A percentile compares a stretch with the other conserved stretches of the same genome.
These are phyloP conservation scores for Alternaria ethzedia DNA, from an alignment of 2,329 filamentous ascomycete species.

Conservation along the genomic window DNA sequence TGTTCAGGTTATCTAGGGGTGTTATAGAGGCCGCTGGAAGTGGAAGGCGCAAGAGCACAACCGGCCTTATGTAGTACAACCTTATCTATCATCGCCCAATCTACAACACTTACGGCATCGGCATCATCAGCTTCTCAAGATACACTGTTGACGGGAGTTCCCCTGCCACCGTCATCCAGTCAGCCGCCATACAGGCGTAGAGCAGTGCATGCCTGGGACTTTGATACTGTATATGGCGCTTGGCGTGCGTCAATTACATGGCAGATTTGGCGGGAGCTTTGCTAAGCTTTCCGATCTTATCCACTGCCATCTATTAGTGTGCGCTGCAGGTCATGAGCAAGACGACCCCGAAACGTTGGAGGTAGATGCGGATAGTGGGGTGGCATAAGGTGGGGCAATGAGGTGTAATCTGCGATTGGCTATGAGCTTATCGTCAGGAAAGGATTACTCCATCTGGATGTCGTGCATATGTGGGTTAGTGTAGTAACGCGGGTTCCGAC, in stretches of 20 bases:
- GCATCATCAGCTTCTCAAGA: not conserved
- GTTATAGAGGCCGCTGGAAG: not conserved
- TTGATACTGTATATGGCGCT: not conserved
- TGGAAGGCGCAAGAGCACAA: not conserved
- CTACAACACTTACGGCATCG: not conserved
- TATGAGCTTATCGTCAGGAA: constrained; percentile 4
- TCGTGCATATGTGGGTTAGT: not conserved
- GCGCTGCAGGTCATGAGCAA: not conserved
- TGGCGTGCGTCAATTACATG: not conserved
- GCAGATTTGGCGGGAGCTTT: not conserved
- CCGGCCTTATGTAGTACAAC: not conserved
- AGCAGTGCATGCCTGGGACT: not conserved
- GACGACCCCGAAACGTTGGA: not conserved
- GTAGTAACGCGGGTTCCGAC: not conserved
- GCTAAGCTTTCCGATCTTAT: not conserved
- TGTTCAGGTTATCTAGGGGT: not conserved
- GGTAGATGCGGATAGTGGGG: not conserved
- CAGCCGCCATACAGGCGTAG: not conserved
- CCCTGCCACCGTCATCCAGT: not conserved
- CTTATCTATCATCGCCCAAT: not conserved
- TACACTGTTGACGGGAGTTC: not conserved
- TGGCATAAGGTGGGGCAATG: not conserved
- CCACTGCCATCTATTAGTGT: not conserved
- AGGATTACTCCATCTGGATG: constrained; percentile 1
- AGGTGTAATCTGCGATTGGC: not conserved